phyloP scores from a whole-genome alignment of 768 basidiomycete species.

The Daedaleopsis nitida region DNA sequence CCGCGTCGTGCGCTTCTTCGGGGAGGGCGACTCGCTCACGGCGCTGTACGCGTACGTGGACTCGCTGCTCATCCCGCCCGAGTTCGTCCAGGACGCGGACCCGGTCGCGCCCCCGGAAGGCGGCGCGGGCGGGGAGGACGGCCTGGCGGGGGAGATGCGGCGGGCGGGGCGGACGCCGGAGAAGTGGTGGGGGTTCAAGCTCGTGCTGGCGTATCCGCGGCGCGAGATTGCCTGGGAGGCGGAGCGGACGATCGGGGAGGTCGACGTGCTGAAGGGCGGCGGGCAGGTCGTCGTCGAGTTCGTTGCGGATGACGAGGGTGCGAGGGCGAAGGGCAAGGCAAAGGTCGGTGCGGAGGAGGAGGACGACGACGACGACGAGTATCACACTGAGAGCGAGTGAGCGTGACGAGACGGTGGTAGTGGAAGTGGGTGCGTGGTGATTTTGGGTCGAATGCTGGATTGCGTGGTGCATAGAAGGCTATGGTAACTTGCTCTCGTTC shows the following conservation, averaged over 20 bases:
- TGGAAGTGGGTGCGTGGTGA: neutral
- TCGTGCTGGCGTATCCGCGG: constrained; percentile 72
- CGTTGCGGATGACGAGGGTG: constrained; percentile 25
- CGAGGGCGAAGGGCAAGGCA: constrained; percentile 21
- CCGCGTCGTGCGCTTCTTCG: constrained; percentile 61
- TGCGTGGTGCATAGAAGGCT: neutral
- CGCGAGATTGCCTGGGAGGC: constrained; percentile 55
- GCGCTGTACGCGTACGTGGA: constrained; percentile 78
- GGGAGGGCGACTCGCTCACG: constrained; percentile 50
- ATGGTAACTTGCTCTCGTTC: neutral
- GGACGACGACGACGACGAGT: constrained; percentile 26
- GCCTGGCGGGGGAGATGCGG: constrained; percentile 38
- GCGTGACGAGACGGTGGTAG: neutral
- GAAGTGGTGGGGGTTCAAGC: constrained; percentile 74
- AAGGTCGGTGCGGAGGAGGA: constrained; percentile 26
- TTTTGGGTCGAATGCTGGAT: neutral
- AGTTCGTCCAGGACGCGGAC: constrained; percentile 41
- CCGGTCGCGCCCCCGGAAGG: constrained; percentile 44
- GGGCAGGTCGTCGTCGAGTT: constrained; percentile 70
- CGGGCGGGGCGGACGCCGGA: constrained; percentile 28
- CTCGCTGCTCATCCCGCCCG: constrained; percentile 50
- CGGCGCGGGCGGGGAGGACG: constrained; percentile 31
- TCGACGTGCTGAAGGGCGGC: constrained; percentile 57
- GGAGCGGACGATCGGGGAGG: constrained; percentile 41
- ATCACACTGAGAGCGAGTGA: constrained; percentile 22